Conservation (phyloP, 345 rosid species). For the Eucalyptus sp. region DNA sequence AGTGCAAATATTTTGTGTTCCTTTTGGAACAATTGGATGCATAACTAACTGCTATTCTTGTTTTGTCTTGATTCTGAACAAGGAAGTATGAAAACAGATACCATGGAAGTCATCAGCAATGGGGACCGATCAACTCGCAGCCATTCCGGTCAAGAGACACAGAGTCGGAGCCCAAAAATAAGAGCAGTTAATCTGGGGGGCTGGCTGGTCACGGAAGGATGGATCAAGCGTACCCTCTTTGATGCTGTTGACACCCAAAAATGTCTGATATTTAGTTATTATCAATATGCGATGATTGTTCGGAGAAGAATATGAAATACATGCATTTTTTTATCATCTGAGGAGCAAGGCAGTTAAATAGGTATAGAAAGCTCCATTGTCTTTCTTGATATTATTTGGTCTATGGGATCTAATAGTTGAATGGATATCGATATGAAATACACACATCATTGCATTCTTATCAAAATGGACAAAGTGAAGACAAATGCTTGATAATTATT, state of each 20-base stretch:
- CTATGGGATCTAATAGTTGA: no score
- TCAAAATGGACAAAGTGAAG: no score
- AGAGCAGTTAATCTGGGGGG: slow-evolving; percentile 28
- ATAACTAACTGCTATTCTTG: background rate
- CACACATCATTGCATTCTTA: no score
- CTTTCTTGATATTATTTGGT: no score
- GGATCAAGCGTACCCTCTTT: slow-evolving; percentile 59
- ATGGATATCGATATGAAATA: no score
- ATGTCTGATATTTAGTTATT: no score
- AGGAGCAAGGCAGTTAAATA: no score
- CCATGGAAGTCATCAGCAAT: background rate
- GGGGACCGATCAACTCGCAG: background rate
- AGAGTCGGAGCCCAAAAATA: background rate
- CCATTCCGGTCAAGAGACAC: background rate
- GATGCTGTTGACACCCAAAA: background rate
- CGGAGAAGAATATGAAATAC: no score
- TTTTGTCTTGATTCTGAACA: background rate
- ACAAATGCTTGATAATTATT: no score
- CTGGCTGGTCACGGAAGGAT: slow-evolving; percentile 54
- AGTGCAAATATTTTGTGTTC: background rate
- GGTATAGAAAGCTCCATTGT: no score
- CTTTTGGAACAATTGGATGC: background rate
- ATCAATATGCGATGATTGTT: no score
- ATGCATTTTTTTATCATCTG: no score
- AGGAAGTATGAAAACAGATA: background rate